Evolutionary conservation across 2,329 filamentous ascomycete species (phyloP).

Genomic region (Penicillium sp.): DNA sequence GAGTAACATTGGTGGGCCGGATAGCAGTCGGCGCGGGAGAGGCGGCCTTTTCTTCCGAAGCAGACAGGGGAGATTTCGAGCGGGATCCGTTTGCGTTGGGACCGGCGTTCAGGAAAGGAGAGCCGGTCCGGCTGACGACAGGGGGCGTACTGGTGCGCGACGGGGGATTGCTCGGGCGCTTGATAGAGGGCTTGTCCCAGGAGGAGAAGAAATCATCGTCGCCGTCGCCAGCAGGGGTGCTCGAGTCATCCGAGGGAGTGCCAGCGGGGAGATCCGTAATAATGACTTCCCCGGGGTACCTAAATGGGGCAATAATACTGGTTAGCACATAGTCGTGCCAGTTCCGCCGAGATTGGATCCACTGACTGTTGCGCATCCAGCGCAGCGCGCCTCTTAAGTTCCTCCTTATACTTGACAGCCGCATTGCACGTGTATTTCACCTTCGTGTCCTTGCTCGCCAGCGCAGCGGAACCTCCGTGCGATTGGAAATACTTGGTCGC

Average conservation of each 20-base stretch:
- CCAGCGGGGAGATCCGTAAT: constrained; percentile 69
- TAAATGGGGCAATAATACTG: constrained; percentile 37
- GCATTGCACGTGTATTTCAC: constrained; percentile 92
- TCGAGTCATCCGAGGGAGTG: constrained; percentile 60
- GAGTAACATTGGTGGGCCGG: constrained; percentile 73
- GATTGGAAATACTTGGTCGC: constrained; percentile 98
- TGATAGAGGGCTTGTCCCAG: constrained; percentile 97
- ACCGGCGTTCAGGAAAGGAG: constrained; percentile 80
- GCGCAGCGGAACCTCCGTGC: constrained; percentile 87
- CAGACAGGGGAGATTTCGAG: constrained; percentile 76
- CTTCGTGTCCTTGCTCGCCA: constrained; percentile 95
- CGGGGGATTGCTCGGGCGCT: constrained; percentile 88
- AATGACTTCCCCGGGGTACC: constrained; percentile 80
- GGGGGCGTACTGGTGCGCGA: constrained; percentile 86
- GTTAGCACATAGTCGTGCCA: constrained; percentile 7
- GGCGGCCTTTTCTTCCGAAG: constrained; percentile 50
- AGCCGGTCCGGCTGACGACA: constrained; percentile 73
- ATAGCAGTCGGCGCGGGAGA: constrained; percentile 61
- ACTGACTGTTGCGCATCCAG: constrained; percentile 80
- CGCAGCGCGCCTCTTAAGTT: constrained; percentile 80
- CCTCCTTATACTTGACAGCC: constrained; percentile 97
- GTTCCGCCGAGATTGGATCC: neutral
- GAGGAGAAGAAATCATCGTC: constrained; percentile 98
- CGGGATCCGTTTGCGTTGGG: constrained; percentile 68
- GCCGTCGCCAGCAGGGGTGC: constrained; percentile 75